Evolutionary conservation across 225 moss, liverwort and hornwort species (phyloP).

Genomic region (Sphagnum tenellum): DNA sequence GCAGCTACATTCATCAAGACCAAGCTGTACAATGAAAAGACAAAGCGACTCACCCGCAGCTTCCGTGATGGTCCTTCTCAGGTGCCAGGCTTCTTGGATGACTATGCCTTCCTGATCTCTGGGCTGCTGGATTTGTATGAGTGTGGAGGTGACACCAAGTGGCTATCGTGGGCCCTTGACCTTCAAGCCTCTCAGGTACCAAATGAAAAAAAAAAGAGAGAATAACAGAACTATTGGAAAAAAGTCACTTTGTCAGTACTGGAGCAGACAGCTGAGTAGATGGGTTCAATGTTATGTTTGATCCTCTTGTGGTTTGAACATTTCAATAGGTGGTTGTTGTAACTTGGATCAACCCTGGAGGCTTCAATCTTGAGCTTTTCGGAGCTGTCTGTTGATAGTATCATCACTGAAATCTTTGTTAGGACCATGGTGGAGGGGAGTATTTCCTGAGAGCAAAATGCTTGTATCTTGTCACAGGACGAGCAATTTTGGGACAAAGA

Average conservation of each 20-base stretch:
- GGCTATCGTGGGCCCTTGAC: conserved; percentile 85
- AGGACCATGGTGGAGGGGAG: too few species aligned
- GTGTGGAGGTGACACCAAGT: conserved; percentile 62
- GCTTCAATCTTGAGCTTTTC: too few species aligned
- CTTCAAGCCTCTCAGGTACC: conserved; percentile 80
- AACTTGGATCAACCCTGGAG: too few species aligned
- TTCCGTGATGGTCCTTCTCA: conserved; percentile 62
- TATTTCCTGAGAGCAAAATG: too few species aligned
- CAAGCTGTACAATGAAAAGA: conserved; percentile 62
- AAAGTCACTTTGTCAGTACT: too few species aligned
- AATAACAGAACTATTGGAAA: not conserved
- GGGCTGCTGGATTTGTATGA: conserved; percentile 92
- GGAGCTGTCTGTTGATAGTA: too few species aligned
- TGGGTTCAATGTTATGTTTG: too few species aligned
- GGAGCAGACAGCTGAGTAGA: too few species aligned
- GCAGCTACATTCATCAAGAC: conserved; percentile 61
- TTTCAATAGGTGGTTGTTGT: too few species aligned
- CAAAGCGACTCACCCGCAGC: conserved; percentile 62
- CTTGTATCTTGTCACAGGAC: conserved; percentile 34
- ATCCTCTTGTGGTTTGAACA: too few species aligned
- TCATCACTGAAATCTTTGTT: too few species aligned
- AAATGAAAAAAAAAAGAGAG: not conserved
- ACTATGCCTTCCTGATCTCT: conserved; percentile 82
- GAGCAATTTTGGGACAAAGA: conserved; percentile 77
- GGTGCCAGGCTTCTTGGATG: conserved; percentile 88